Base-by-base conservation (phyloP, 192 early-diverging fungal genomes). In the Linnemannia hyalina region DNA sequence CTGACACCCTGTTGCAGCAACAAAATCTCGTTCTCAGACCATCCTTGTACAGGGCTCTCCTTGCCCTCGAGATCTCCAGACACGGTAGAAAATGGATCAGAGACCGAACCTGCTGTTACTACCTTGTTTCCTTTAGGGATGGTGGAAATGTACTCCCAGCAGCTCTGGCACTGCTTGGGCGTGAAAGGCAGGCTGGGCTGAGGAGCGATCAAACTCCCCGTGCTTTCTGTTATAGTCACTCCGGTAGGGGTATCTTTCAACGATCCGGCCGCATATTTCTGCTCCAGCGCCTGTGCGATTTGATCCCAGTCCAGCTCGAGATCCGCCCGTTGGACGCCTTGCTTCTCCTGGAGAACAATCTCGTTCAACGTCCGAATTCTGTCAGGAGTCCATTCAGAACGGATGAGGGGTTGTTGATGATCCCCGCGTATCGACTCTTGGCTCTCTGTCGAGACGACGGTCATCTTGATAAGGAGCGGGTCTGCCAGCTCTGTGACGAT, bases 1-100 rank as follows among this genome's bases (percentile, higher is more conserved):
- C 83, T 78, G 74, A 86, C 77, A 18, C 83, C 83, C 70, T 80
- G 83, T 41, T 80, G 74, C 60, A 86, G 36, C 13, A 77, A 32
- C 65, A 69, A 22, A 8, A 86, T 13, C 11, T 86, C 83, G 9
- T 68, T 71, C 29, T 86, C 83, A 3, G 78, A 42, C 83, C 83
- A 86, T 38, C 77, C 70, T 6, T 57, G 55, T 1, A 74, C 47
- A 73, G 41, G 57, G 22, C 42, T 32, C 47, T 76, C 69, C 22
- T 63, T 68, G 6, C 7, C 68, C 9, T 41, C 47, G 26, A 55
- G 52, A 18, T 16, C 26, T 29, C 9, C 13, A 41, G 77, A 22
- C 57, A 52, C n/a, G 15, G 15, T 63, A 8, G 74, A 23, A 13
- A 3, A 4, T 8, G 49, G 4, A 52, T 52, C 49, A 20, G 47